These are phyloP conservation scores for Spizellomyces punctatus DNA, from an alignment of 192 early-diverging fungal genomes.

Conservation along the genomic window DNA sequence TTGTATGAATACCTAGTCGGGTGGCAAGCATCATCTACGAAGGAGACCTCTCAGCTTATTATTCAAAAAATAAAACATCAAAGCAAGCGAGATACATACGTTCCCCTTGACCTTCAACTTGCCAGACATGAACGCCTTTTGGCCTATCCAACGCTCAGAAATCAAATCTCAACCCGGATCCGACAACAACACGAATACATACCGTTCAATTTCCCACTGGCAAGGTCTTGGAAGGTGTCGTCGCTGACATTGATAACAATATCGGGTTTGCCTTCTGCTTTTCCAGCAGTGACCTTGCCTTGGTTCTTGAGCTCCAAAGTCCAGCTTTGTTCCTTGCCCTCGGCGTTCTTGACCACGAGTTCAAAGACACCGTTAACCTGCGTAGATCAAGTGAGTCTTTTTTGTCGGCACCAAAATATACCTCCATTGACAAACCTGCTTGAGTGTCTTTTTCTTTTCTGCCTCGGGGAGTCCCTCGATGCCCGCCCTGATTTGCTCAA, in stretches of 20 bases:
- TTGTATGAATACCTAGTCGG: conserved; percentile 8
- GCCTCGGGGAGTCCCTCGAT: conserved; percentile 57
- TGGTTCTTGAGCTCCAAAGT: conserved; percentile 51
- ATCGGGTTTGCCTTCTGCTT: conserved; percentile 44
- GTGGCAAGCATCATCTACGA: conserved; percentile 37
- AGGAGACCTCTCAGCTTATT: background rate
- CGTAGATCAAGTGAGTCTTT: background rate
- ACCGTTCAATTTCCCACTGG: conserved; percentile 50
- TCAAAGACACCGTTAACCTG: conserved; percentile 45
- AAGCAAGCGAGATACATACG: conserved; percentile 16
- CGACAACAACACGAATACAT: background rate
- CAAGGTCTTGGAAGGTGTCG: conserved; percentile 46
- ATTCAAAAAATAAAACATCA: background rate
- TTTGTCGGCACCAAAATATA: background rate
- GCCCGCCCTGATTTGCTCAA: conserved; percentile 70
- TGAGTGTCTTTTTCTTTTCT: conserved; percentile 63
- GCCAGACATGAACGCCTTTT: conserved; percentile 52
- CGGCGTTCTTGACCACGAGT: conserved; percentile 44
- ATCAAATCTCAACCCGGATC: too few species aligned
- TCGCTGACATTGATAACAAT: conserved; percentile 42
- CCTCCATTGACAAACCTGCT: conserved; percentile 42
- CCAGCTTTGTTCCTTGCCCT: conserved; percentile 43
- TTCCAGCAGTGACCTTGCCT: conserved; percentile 40
- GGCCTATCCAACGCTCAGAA: background rate
- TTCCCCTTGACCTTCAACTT: conserved; percentile 55